Evolutionary conservation across 1,284 basidiomycete genomes (phyloP), one percentile per base, ranked within the genome.

Genomic region (Rhizoctonia solani): DNA sequence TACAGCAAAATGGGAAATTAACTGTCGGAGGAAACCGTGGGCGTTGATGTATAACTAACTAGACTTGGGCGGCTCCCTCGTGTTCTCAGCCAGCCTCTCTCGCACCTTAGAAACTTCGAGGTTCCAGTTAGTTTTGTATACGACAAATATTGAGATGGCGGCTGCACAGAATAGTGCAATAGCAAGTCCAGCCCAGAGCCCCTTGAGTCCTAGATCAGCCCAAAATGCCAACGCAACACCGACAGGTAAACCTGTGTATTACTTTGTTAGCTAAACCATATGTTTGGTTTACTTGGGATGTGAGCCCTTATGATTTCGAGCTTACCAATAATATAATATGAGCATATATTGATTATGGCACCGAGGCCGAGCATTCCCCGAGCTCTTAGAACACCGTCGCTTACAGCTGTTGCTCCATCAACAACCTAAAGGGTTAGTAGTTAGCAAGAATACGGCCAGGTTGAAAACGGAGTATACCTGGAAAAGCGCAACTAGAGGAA

Each of bases 401-500:
- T 44, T 6, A 66, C 61, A 16, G 50, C 42, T 19, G 61, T 54
- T 54, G 41, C 41, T 27, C 61, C 61, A 19, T 66, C 61, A 30
- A 66, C 50, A 25, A 66, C 54, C 61, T 66, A 21, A 23, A 11
- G 37, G n/a, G 21, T 27, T 4, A 25, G 4, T 14, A 49, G 21
- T 27, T 3, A 21, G 21, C 25, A 16, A 23, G 23, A 11, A 25
- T 21, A 6, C 41, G 41, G 5, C n/a, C 30, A 21, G 0, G 4
- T 1, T 2, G 25, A 14, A 8, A 16, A 37, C 11, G 37, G n/a
- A 16, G 70, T 75, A 52, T 67, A 87, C 85, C 76, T 92, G 89
- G 75, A 92, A 92, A 0, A 88, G 88, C 1, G 90, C 89, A 0
- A 92, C 88, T 16, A 90, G 81, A 0, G 90, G 90, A 83, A 92